These are phyloP conservation scores for Dactylellina sp. DNA, from an alignment of 2,329 filamentous ascomycete species.

Conservation along the genomic window DNA sequence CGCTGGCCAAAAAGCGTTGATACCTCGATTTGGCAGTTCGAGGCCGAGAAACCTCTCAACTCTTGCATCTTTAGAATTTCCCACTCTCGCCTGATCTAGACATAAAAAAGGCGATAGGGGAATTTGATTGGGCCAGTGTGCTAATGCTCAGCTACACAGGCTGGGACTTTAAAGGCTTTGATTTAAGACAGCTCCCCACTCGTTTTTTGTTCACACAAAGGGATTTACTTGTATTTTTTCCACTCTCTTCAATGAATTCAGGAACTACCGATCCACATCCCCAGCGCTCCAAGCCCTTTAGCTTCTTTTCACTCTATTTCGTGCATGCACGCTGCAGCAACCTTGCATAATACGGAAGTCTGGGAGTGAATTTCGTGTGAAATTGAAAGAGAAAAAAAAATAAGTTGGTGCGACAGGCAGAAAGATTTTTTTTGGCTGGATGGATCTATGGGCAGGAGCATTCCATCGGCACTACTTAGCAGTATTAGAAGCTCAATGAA, in stretches of 20 bases:
- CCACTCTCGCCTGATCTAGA: constrained; percentile 44
- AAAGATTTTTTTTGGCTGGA: not conserved
- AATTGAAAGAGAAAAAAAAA: constrained; percentile 19
- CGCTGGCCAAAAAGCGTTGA: constrained; percentile 26
- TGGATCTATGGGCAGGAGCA: constrained; percentile 13
- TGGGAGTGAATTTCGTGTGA: constrained; percentile 7
- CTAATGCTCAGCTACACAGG: constrained; percentile 10
- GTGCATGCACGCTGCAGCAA: constrained; percentile 53
- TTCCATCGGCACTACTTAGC: constrained; percentile 43
- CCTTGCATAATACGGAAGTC: constrained; percentile 48
- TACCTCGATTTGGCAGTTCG: constrained; percentile 49
- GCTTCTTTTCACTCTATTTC: constrained; percentile 44
- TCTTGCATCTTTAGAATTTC: constrained; percentile 46
- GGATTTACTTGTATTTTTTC: not conserved
- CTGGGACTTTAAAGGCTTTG: constrained; percentile 14
- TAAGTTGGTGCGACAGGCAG: constrained; percentile 34
- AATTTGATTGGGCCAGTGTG: constrained; percentile 34
- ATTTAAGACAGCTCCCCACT: constrained; percentile 54
- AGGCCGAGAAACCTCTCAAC: constrained; percentile 57
- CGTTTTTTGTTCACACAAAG: constrained; percentile 9
- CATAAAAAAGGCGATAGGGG: constrained; percentile 26
- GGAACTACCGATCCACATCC: constrained; percentile 26
- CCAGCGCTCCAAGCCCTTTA: constrained; percentile 29
- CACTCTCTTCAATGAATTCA: constrained; percentile 10
- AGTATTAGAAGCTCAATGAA: constrained; percentile 19